Evolutionary conservation across 495 filamentous ascomycete species (phyloP), one percentile per base, ranked within the genome.

Genomic region (Xylaria grammica): DNA sequence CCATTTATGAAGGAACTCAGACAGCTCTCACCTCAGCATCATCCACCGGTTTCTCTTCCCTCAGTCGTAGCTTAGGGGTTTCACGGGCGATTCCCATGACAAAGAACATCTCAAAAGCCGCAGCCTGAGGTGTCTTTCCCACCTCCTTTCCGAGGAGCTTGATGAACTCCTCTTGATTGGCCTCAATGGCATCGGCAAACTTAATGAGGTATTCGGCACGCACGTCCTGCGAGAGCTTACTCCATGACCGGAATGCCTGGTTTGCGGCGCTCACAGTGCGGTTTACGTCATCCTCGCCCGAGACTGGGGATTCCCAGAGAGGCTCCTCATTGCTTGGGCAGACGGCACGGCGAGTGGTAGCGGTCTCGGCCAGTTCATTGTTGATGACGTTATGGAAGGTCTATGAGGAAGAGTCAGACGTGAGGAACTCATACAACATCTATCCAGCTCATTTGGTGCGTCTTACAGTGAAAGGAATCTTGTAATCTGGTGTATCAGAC

Each of bases 131-230:
- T 27, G 86, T 85, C 70, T 90, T 89, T 52, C 87, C 87, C 20
- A 82, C 79, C 68, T 90, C 87, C 57, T 77, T 75, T 20, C 78
- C 82, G 20, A 90, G 73, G 9, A 87, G 74, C 15, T 77, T 69
- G 11, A 78, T 78, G 61, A 88, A 79, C 2, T 78, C 76, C 2
- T 81, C 77, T 9, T 65, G 61, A 66, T 87, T 74, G 6, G 65
- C 70, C 17, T 77, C 68, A 34, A 85, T 73, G 9, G 77, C 76
- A 52, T 84, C 81, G 15, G 77, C 78, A 57, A 79, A 86, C 60
- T 80, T 81, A 22, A 59, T 26, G 1, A 88, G 54, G 38, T 75
- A 67, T 22, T 78, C 74, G 32, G 78, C 78, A 20, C 87, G 75
- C 70, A 86, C 78, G n/a, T 82, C 77, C 3, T 84, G 64, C 7